Percentiles rank a stretch among this genome's conserved stretches.
These are phyloP conservation scores for Ceriops tagal DNA, from an alignment of 345 rosid genomes.

Conservation along the genomic window DNA sequence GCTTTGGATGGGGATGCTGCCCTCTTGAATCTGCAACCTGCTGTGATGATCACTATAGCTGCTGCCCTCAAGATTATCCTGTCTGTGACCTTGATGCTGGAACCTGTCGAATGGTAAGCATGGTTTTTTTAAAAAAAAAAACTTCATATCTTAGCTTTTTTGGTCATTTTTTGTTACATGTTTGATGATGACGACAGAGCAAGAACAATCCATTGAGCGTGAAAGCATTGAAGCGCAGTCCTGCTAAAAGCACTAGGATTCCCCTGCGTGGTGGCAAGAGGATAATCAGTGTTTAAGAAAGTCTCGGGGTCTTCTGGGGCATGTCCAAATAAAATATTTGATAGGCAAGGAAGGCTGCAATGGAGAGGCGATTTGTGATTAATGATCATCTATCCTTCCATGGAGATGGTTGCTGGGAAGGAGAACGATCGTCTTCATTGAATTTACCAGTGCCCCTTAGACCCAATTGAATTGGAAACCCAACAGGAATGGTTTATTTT, in stretches of 20 bases:
- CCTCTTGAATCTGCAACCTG: slow-evolving; percentile 34
- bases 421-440: background rate
- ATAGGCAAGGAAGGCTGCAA: background rate
- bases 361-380: background rate
- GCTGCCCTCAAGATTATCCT: slow-evolving; percentile 30
- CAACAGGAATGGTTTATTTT: background rate
- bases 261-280: background rate
- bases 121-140: too few relatives aligned
- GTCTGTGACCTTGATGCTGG: slow-evolving; percentile 27
- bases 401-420: too few relatives aligned
- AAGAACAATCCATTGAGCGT: slow-evolving; percentile 25
- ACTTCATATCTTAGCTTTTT: too few relatives aligned
- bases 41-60: slow-evolving; percentile 29
- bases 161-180: background rate
- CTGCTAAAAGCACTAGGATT: slow-evolving; percentile 15
- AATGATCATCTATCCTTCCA: too few relatives aligned
- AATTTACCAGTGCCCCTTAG: background rate
- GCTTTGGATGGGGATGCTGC: slow-evolving; percentile 37
- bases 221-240: slow-evolving; percentile 16
- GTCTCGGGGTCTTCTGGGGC: background rate
- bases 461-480: background rate
- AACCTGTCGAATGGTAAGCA: slow-evolving; percentile 23
- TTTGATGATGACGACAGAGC: slow-evolving; percentile 20
- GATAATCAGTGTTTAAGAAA: slow-evolving; percentile 4
- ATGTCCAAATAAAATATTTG: background rate